Percentiles rank a stretch among this genome's conserved stretches.
phyloP scores from a whole-genome alignment of 176 grass and related monocot species.

The Sorghum bicolor region DNA sequence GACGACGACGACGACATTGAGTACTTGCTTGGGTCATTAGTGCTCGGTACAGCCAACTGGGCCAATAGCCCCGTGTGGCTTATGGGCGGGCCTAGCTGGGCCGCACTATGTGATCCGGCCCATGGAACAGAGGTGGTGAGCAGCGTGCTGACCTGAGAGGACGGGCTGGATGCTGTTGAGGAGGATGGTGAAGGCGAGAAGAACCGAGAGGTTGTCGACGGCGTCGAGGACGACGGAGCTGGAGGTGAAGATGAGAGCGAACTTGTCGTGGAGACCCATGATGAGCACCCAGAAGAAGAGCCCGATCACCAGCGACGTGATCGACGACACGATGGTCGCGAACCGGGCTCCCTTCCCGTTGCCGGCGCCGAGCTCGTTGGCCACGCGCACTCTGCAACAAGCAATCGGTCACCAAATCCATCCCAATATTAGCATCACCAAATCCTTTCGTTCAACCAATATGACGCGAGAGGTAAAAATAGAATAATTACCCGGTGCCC shows the following conservation, averaged over 20 bases:
- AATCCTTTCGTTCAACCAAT: no score
- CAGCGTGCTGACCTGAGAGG: constrained; percentile 51
- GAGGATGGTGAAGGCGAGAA: constrained; percentile 78
- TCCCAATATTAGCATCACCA: not conserved
- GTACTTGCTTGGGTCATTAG: not conserved
- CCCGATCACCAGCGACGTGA: constrained; percentile 75
- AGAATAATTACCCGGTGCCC: constrained; percentile 62
- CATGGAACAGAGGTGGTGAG: not conserved
- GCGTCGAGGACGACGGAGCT: constrained; percentile 68
- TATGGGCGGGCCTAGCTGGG: not conserved
- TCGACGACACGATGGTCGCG: constrained; percentile 63
- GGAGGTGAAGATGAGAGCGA: constrained; percentile 75
- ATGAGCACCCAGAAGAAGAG: constrained; percentile 84
- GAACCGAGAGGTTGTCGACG: constrained; percentile 61
- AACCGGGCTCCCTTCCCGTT: constrained; percentile 79
- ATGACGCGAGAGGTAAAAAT: not conserved
- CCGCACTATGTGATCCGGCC: not conserved
- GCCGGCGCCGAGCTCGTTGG: constrained; percentile 87
- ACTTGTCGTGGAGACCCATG: constrained; percentile 75
- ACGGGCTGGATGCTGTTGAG: constrained; percentile 94
- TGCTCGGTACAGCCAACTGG: not conserved
- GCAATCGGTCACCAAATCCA: no score
- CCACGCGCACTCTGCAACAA: constrained; percentile 66
- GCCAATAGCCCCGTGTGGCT: not conserved
- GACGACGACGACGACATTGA: not conserved